Conservation (phyloP, 257 asterid species). For the Cruciata laevipes region DNA sequence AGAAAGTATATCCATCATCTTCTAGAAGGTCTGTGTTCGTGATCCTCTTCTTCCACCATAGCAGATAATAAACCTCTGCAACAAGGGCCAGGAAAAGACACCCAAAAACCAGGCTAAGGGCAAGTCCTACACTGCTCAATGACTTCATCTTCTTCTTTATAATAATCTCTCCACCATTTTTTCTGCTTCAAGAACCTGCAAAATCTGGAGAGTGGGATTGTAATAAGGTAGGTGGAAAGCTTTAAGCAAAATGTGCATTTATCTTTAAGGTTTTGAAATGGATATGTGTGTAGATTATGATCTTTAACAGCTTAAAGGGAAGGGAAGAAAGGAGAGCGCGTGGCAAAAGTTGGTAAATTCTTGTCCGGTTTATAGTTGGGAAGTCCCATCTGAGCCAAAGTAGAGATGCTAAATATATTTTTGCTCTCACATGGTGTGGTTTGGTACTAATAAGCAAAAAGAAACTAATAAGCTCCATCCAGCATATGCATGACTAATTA, state of each 20-base stretch:
- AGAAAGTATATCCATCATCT: slow-evolving; percentile 27
- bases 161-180: not conserved
- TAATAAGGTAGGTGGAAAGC: not conserved
- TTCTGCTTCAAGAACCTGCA: not conserved
- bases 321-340: slow-evolving; percentile 7
- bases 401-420: not conserved
- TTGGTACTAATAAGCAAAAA: slow-evolving; percentile 8
- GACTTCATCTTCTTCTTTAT: slow-evolving; percentile 38
- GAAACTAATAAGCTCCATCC: not conserved
- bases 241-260: not conserved
- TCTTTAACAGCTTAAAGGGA: not conserved
- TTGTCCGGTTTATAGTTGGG: slow-evolving; percentile 20
- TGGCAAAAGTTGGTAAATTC: slow-evolving; percentile 24
- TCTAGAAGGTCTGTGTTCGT: slow-evolving; percentile 17
- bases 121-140: slow-evolving; percentile 51
- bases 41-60: slow-evolving; percentile 57
- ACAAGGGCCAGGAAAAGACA: slow-evolving; percentile 48
- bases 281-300: not conserved
- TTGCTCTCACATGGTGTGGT: slow-evolving; percentile 32
- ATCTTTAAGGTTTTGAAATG: slow-evolving; percentile 6
- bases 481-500: not conserved
- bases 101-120: slow-evolving; percentile 57
- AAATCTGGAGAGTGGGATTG: not conserved
- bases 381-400: slow-evolving; percentile 20
- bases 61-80: slow-evolving; percentile 60